Evolutionary conservation across 1,284 basidiomycete species (phyloP).

Genomic region (Cronartium quercuum): DNA sequence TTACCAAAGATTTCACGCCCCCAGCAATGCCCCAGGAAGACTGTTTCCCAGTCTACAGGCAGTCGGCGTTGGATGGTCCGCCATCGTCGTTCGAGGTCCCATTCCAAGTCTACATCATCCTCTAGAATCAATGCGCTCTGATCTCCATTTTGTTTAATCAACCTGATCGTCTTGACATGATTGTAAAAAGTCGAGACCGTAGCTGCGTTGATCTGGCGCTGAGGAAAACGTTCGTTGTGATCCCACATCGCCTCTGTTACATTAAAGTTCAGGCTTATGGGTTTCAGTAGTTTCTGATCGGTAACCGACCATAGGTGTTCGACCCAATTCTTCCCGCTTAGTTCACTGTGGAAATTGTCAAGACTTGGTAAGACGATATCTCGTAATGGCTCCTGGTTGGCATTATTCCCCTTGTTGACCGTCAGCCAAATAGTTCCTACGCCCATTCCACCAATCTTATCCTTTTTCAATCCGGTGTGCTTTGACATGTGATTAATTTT

Average conservation of each 20-base stretch:
- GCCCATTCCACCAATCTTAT: constrained; percentile 41
- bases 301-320: constrained; percentile 38
- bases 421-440: constrained; percentile 40
- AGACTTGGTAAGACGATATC: constrained; percentile 20
- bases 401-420: constrained; percentile 17
- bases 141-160: constrained; percentile 47
- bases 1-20: constrained; percentile 44
- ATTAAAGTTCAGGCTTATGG: constrained; percentile 20
- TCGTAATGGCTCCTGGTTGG: neutral
- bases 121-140: constrained; percentile 60
- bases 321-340: constrained; percentile 35
- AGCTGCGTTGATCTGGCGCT: constrained; percentile 50
- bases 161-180: constrained; percentile 57
- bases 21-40: constrained; percentile 61
- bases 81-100: constrained; percentile 57
- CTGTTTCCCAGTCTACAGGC: constrained; percentile 65
- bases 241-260: constrained; percentile 42
- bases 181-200: constrained; percentile 68
- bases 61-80: constrained; percentile 56
- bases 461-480: constrained; percentile 3
- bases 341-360: neutral
- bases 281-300: constrained; percentile 40
- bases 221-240: constrained; percentile 38
- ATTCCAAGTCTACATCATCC: constrained; percentile 73
- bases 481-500: constrained; percentile 41